Evolutionary conservation across 345 rosid genomes (phyloP), one percentile per base, ranked within the genome.

Genomic region (Clarkia xantiana): DNA sequence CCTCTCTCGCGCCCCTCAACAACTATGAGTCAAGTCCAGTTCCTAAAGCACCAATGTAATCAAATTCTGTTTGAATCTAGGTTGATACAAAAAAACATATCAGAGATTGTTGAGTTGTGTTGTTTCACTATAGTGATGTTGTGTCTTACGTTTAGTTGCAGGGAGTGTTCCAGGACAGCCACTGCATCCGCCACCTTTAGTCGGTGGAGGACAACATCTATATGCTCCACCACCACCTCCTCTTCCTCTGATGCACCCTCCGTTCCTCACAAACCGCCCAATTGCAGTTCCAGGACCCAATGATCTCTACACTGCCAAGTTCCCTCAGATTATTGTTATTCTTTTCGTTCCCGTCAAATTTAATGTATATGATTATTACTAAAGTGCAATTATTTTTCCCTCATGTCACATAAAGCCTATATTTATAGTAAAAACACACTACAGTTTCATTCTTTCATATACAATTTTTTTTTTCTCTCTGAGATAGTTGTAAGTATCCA

Each of bases 1-100:
- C 60, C 66, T 56, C 57, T 85, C 45, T 58, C 69, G 2, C 66
- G 70, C 55, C 84, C 97, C 58, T 58, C 69, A 45, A 56, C 74
- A 44, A 44, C 72, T 18, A 57, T 70, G 0, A 77, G 71, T 59
- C 86, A 79, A 49, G 67, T 75, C 49, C 94, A 72, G 55, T 70
- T 61, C 61, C 71, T 73, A 12, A 80, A 80, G 61, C 81, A 67
- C 54, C 84, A 69, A 67, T 80, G 84, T 75, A 62, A 52, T 23
- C 6, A 29, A 29, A 5, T 10, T 7, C 36, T 29, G 36, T 5
- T 5, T 29, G 36, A 29, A 29, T 29, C 36, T 29, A 2, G 36
- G 36, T 5, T 29, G 36, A 29, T 29, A 29, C 36, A 29, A 29
- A 29, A 29, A 29, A 29, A 29, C 36, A 29, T 10, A 29, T 29